Base-by-base conservation (phyloP, 1,284 basidiomycete genomes). In the Amylostereum areolatum region DNA sequence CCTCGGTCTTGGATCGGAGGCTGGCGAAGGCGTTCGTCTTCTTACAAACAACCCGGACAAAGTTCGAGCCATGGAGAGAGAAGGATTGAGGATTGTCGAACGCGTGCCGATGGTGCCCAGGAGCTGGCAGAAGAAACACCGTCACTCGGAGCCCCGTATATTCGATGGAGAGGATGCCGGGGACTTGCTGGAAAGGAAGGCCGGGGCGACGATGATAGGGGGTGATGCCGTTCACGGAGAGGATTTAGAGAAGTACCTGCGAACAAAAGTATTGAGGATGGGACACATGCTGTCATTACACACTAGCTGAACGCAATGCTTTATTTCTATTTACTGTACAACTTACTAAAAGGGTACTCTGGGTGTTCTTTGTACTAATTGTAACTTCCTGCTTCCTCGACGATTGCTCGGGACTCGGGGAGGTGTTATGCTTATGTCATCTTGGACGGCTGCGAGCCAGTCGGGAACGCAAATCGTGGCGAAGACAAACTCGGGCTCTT, bases 41-140 rank as follows among this genome's bases (percentile, higher is more conserved):
- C 72, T 99, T 67, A 99, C 97, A 48, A 99, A 99, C 70, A 99
- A 99, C 67, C 96, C 97, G 11, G 95, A 96, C 67, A 99, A 99
- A 70, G 89, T 99, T 50, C 78, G 84, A 57, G 92, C 94, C 43
- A 70, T 99, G 55, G 80, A 89, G 64, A 77, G 75, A 56, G 95
- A 97, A 66, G 91, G 92, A 0, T 75, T 99, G 49, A 72, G 66
- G 28, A 82, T 99, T 31, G 73, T 75, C 4, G 93, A 98, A 68
- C 79, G 94, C 8, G 91, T 98, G 10, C 78, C 89, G 34, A 99
- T 99, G 96, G 83, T 97, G 3, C 96, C 96, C 6, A 76, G 94
- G 49, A 89, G 89, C 57, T 99, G 97, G 97, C 80, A 76, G 58
- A 64, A 68, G 44, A 67, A 69, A 46, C 62, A 72, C 25, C 66